Evolutionary conservation across 2,329 filamentous ascomycete species (phyloP), one percentile per base, ranked within the genome.

Genomic region (Ampelomyces quisqualis): DNA sequence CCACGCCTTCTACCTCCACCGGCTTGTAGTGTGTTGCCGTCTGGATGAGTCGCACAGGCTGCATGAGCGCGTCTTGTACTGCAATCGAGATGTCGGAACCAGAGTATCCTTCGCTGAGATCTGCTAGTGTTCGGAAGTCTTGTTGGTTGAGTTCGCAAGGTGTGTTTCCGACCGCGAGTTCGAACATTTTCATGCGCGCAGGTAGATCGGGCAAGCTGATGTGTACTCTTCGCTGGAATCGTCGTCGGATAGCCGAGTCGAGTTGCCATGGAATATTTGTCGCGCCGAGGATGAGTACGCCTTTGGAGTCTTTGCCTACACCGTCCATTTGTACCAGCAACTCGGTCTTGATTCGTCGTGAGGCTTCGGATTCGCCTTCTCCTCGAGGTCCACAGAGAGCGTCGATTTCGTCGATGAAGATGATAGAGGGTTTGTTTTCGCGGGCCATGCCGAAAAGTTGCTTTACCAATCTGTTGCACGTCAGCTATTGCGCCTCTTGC

Each of bases 181-280:
- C 91, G 71, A 97, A 96, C 90, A 96, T 95, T 60, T 79, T 90
- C 64, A 90, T 90, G 47, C 93, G 81, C 17, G 91, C 93, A 11
- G 88, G 85, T 28, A 84, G 61, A 65, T 98, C 93, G 5, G 93
- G 93, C 30, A 98, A 74, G 52, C 86, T 89, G 69, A 98, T 98
- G 70, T 98, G 93, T 19, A 98, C 90, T 72, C 93, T 80, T 57
- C 93, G 80, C 70, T 98, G 94, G 76, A 98, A 98, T 63, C 93
- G 88, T 69, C 93, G 82, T 56, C 93, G 85, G 59, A 98, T 98
- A 57, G 93, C 93, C 8, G 89, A 87, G 68, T 98, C 93, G 34
- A 98, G 79, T 75, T 98, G 91, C 93, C 93, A 98, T 13, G 93
- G 93, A 49, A 98, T 97, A 67, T 98, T 98, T 41, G 93, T 98